phyloP scores from a whole-genome alignment of 805 yeast species.

The Teunomyces gatunensis region DNA sequence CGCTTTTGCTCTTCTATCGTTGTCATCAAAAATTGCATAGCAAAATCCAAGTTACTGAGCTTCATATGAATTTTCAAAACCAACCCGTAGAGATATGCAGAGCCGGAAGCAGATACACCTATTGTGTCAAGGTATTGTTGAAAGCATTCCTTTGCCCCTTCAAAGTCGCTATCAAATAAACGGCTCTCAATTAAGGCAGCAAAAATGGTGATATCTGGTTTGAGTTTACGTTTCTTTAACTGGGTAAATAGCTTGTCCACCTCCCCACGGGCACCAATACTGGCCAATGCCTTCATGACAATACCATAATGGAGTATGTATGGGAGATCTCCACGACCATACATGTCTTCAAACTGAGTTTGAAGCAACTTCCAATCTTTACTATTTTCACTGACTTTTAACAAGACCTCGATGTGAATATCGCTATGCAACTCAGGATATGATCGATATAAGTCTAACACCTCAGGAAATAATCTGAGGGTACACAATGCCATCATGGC shows the following conservation, averaged over 20 bases:
- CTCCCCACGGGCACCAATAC: slow-evolving; percentile 44
- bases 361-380: slow-evolving; percentile 57
- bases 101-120: slow-evolving; percentile 14
- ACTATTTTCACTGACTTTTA: slow-evolving; percentile 43
- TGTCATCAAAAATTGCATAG: slow-evolving; percentile 24
- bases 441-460: slow-evolving; percentile 30
- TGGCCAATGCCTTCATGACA: slow-evolving; percentile 59
- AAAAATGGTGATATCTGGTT: slow-evolving; percentile 44
- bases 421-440: slow-evolving; percentile 43
- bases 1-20: slow-evolving; percentile 18
- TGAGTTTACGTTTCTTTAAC: slow-evolving; percentile 42
- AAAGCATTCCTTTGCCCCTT: slow-evolving; percentile 32
- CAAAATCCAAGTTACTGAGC: slow-evolving; percentile 23
- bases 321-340: slow-evolving; percentile 54
- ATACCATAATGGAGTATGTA: slow-evolving; percentile 54
- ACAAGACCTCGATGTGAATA: slow-evolving; percentile 47
- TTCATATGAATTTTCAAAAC: slow-evolving; percentile 26
- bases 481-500: slow-evolving; percentile 29
- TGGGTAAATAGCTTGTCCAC: slow-evolving; percentile 51
- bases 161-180: slow-evolving; percentile 33
- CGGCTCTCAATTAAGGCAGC: slow-evolving; percentile 46
- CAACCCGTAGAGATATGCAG: slow-evolving; percentile 24
- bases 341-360: slow-evolving; percentile 53
- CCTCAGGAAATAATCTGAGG: slow-evolving; percentile 19
- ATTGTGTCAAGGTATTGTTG: slow-evolving; percentile 21